A percentile compares a stretch with the other conserved stretches of the same genome.
These are phyloP conservation scores for Purpureocillium lavendulum DNA, from an alignment of 2,329 filamentous ascomycete genomes.

Conservation along the genomic window DNA sequence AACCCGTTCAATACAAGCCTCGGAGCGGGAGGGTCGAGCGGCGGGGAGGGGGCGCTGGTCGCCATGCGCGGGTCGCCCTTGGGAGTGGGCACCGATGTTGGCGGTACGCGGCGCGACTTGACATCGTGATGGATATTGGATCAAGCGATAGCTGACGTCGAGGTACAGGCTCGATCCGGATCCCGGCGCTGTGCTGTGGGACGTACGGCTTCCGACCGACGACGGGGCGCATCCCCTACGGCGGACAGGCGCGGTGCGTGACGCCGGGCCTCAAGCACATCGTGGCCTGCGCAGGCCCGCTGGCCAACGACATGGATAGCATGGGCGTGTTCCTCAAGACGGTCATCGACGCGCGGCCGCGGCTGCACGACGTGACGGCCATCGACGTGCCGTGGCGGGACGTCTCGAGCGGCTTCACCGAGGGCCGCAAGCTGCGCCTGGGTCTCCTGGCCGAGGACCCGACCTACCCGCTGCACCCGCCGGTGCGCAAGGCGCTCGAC, in stretches of 20 bases:
- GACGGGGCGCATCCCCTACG: slow-evolving; percentile 43
- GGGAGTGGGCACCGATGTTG: slow-evolving; percentile 53
- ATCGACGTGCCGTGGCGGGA: slow-evolving; percentile 37
- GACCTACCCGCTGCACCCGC: slow-evolving; percentile 40
- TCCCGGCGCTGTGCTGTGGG: slow-evolving; percentile 43
- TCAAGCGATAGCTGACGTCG: neutral
- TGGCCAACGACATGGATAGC: slow-evolving; percentile 27
- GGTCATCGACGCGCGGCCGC: slow-evolving; percentile 30
- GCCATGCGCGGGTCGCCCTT: slow-evolving; percentile 43
- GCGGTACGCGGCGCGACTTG: neutral
- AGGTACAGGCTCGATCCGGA: slow-evolving; percentile 37
- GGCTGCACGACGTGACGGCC: slow-evolving; percentile 33
- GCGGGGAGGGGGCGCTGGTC: slow-evolving; percentile 55
- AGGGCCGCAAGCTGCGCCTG: slow-evolving; percentile 27
- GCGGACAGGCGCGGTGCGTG: slow-evolving; percentile 6
- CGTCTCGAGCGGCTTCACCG: slow-evolving; percentile 6
- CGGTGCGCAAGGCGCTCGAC: slow-evolving; percentile 35
- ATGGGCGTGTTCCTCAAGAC: slow-evolving; percentile 20
- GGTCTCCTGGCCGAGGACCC: slow-evolving; percentile 40
- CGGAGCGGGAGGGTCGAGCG: slow-evolving; percentile 20
- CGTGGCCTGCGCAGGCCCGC: slow-evolving; percentile 30
- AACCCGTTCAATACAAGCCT: slow-evolving; percentile 24
- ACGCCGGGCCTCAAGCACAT: slow-evolving; percentile 15
- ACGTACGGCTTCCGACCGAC: slow-evolving; percentile 49
- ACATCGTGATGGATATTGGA: too few relatives aligned